A percentile compares a stretch with the other conserved stretches of the same genome.
These are phyloP conservation scores for Vitrella brassicaformis DNA, from an alignment of 73 alveolate genomes.

Conservation along the genomic window DNA sequence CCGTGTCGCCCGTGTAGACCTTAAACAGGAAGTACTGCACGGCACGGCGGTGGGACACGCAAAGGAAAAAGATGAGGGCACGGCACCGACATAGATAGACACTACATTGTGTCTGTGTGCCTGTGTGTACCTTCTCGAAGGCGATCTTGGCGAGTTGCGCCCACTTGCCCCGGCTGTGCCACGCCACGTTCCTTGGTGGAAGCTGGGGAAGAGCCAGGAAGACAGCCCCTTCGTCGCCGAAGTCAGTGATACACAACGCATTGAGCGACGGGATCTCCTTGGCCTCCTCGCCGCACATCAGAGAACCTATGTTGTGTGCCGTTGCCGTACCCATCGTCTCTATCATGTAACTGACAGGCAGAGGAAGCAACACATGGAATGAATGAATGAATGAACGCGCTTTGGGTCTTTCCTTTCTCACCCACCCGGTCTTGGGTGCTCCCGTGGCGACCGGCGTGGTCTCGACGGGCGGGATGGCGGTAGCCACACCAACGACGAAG, in stretches of 20 bases:
- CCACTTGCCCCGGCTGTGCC: no score
- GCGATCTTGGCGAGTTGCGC: background rate
- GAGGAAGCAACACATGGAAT: no score
- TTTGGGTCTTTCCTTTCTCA: no score
- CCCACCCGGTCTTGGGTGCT: background rate
- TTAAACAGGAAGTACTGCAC: background rate
- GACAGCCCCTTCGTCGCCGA: background rate
- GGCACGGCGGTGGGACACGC: no score
- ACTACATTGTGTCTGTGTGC: no score
- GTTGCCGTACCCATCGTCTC: background rate
- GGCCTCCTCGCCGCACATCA: background rate
- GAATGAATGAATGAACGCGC: no score
- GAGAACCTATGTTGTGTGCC: background rate
- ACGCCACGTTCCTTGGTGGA: background rate
- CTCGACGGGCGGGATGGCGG: background rate
- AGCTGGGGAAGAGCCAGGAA: background rate
- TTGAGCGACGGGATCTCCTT: background rate
- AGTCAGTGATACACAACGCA: background rate
- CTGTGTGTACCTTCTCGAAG: no score
- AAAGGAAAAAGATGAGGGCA: no score
- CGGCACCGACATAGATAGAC: no score
- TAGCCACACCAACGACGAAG: background rate
- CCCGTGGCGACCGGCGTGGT: background rate
- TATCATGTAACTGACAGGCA: background rate
- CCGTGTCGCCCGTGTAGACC: background rate